These are phyloP conservation scores for Cyclocybe aegerita DNA, from an alignment of 768 basidiomycete species.

Conservation along the genomic window DNA sequence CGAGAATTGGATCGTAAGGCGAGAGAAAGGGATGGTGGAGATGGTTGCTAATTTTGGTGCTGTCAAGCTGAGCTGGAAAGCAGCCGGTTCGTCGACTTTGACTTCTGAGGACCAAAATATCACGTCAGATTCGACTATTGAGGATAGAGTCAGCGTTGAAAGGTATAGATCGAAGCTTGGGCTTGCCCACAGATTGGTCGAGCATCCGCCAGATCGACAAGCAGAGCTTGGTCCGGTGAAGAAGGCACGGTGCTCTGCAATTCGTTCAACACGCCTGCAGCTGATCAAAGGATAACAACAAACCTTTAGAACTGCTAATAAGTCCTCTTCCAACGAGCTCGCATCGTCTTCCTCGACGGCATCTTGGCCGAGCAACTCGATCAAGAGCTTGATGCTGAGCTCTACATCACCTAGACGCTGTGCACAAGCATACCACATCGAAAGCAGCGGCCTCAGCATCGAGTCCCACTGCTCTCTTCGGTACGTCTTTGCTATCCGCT, in stretches of 20 bases:
- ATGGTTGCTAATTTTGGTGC: slow-evolving; percentile 51
- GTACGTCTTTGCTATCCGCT: slow-evolving; percentile 88
- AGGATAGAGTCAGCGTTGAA: slow-evolving; percentile 1
- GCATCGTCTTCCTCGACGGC: slow-evolving; percentile 44
- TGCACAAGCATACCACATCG: slow-evolving; percentile 82
- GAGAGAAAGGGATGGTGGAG: slow-evolving; percentile 58
- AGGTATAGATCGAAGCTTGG: not conserved
- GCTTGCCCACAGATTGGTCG: slow-evolving; percentile 56
- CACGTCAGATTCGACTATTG: slow-evolving; percentile 59
- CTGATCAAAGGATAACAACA: slow-evolving; percentile 1
- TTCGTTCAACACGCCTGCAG: not conserved
- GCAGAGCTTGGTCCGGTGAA: slow-evolving; percentile 50
- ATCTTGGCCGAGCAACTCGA: slow-evolving; percentile 80
- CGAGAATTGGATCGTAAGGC: slow-evolving; percentile 61
- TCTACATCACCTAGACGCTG: slow-evolving; percentile 77
- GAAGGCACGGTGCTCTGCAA: slow-evolving; percentile 71
- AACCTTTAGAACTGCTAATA: slow-evolving; percentile 75
- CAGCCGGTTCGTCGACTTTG: slow-evolving; percentile 55
- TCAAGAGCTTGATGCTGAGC: slow-evolving; percentile 67
- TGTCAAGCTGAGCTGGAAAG: slow-evolving; percentile 74
- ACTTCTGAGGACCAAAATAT: slow-evolving; percentile 73
- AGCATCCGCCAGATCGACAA: slow-evolving; percentile 64
- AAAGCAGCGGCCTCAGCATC: slow-evolving; percentile 72
- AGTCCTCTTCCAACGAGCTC: slow-evolving; percentile 60
- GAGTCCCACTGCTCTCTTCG: slow-evolving; percentile 80